Conservation (phyloP, 1,284 basidiomycete species). For the Ganoderma resinaceum region DNA sequence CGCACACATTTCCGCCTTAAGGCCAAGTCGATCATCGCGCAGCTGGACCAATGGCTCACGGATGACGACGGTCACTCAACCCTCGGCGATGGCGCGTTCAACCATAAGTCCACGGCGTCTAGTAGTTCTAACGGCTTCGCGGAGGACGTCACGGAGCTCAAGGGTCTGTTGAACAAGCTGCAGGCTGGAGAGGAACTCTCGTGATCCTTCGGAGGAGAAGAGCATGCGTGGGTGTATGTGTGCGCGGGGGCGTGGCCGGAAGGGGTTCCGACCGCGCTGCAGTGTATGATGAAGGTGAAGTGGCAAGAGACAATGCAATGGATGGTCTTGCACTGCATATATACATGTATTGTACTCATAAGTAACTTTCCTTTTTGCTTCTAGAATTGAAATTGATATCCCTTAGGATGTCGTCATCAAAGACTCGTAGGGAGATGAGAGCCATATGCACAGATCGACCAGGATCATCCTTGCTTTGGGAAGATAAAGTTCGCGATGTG, state of each 20-base stretch:
- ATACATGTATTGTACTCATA: conserved; percentile 8
- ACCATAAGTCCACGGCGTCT: conserved; percentile 43
- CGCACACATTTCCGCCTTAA: conserved; percentile 92
- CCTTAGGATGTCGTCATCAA: neutral
- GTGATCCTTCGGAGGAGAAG: neutral
- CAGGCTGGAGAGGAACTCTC: conserved; percentile 33
- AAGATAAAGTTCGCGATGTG: neutral
- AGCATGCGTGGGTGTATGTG: neutral
- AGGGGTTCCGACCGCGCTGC: neutral
- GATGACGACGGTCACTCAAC: conserved; percentile 73
- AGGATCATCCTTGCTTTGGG: neutral
- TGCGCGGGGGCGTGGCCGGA: neutral
- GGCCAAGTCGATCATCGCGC: conserved; percentile 67
- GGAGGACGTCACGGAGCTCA: conserved; percentile 75
- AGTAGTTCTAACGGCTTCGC: conserved; percentile 63
- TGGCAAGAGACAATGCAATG: neutral
- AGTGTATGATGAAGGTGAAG: neutral
- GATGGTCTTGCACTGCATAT: neutral
- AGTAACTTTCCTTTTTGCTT: neutral
- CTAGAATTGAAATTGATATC: conserved; percentile 1
- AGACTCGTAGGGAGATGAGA: neutral
- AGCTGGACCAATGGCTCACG: conserved; percentile 82
- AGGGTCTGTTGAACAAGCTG: conserved; percentile 59
- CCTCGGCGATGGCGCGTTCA: conserved; percentile 53
- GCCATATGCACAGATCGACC: neutral